Conservation (phyloP, 2,329 filamentous ascomycete species). For the Ophiostoma piceae region DNA sequence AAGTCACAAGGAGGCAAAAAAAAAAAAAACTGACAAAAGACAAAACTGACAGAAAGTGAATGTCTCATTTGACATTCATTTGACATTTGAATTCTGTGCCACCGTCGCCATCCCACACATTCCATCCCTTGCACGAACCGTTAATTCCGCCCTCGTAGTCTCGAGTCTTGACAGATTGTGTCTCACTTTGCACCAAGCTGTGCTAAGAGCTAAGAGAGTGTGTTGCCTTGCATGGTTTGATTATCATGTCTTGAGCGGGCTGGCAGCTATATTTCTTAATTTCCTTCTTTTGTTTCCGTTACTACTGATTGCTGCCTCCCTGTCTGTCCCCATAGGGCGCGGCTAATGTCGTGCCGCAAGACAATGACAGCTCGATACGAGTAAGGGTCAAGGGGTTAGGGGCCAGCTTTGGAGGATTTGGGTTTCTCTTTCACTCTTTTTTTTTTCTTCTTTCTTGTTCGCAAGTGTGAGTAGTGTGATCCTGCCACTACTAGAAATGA, state of each 20-base stretch:
- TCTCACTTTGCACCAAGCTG: not conserved
- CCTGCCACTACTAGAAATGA: not conserved
- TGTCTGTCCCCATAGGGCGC: slow-evolving; percentile 13
- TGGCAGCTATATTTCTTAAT: not conserved
- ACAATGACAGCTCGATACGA: slow-evolving; percentile 11
- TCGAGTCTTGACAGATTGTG: slow-evolving; percentile 5
- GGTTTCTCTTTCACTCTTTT: too few species aligned
- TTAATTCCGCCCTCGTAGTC: slow-evolving; percentile 9
- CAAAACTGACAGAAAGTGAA: not conserved
- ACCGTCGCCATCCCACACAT: slow-evolving; percentile 8
- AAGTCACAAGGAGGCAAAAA: not conserved
- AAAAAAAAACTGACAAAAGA: not conserved
- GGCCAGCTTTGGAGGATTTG: not conserved
- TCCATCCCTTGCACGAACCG: slow-evolving; percentile 13
- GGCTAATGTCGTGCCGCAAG: slow-evolving; percentile 11
- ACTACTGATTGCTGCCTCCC: not conserved
- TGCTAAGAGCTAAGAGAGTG: not conserved
- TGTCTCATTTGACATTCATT: not conserved
- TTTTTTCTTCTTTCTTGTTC: too few species aligned
- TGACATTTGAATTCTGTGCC: not conserved
- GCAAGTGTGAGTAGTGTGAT: too few species aligned
- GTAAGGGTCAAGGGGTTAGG: not conserved
- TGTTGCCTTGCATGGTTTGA: slow-evolving; percentile 7
- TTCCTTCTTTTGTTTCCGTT: not conserved
- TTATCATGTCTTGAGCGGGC: not conserved